Conservation (phyloP, 257 asterid species). For the Rehmannia glutinosa region DNA sequence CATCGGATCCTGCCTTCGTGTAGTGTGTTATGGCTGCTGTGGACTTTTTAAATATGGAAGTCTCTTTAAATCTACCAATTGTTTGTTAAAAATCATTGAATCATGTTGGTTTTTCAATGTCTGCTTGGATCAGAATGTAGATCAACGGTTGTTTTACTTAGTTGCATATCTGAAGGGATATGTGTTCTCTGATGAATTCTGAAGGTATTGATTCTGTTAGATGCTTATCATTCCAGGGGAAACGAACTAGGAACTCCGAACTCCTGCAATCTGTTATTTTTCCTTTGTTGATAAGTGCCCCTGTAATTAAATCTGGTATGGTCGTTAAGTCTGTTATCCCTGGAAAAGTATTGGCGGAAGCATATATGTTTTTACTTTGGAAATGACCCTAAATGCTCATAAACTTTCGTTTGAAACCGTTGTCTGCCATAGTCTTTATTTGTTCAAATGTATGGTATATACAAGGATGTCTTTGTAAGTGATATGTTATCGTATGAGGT, state of each 20-base stretch:
- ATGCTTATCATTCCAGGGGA: too few species aligned
- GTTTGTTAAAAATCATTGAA: not conserved
- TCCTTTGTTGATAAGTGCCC: too few species aligned
- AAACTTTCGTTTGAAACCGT: too few species aligned
- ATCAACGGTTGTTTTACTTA: not conserved
- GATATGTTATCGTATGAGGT: not conserved
- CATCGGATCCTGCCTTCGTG: constrained; percentile 5
- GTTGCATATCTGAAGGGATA: not conserved
- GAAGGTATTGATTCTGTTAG: not conserved
- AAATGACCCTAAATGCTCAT: not conserved
- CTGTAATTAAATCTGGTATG: too few species aligned
- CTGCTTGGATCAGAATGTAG: not conserved
- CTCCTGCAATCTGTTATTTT: too few species aligned
- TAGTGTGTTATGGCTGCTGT: not conserved
- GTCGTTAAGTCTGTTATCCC: too few species aligned
- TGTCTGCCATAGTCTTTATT: not conserved
- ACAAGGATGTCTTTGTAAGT: not conserved
- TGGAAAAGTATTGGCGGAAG: not conserved
- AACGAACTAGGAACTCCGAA: too few species aligned
- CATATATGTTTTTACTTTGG: not conserved
- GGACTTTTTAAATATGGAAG: not conserved
- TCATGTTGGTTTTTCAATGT: not conserved
- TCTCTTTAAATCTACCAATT: not conserved
- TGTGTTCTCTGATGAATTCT: not conserved
- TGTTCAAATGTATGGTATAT: not conserved